Evolutionary conservation across 805 yeast species (phyloP).

Genomic region (Barnettozyma pratensis): DNA sequence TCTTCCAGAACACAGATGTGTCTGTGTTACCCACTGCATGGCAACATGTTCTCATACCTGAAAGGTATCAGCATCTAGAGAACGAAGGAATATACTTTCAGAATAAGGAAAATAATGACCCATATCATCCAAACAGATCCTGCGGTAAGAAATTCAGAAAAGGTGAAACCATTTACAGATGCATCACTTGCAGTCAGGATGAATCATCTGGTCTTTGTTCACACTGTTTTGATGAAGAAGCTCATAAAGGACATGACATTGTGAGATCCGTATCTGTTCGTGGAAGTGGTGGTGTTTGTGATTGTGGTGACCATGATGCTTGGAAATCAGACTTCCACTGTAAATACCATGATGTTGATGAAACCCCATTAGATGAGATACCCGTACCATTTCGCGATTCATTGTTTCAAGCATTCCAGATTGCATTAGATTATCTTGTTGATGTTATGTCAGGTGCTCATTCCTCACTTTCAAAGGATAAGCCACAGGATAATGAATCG

Average conservation of each 20-base stretch:
- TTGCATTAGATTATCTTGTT: slow-evolving; percentile 51
- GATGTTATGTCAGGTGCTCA: slow-evolving; percentile 49
- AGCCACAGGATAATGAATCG: slow-evolving; percentile 22
- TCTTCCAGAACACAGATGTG: slow-evolving; percentile 31
- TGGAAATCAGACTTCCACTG: slow-evolving; percentile 59
- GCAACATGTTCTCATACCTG: slow-evolving; percentile 20
- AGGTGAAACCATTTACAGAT: slow-evolving; percentile 80
- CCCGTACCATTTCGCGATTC: slow-evolving; percentile 40
- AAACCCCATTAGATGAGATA: slow-evolving; percentile 25
- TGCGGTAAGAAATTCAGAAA: slow-evolving; percentile 68
- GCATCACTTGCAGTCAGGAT: slow-evolving; percentile 71
- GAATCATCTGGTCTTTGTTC: slow-evolving; percentile 83
- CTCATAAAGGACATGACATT: slow-evolving; percentile 70
- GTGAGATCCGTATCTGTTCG: slow-evolving; percentile 58
- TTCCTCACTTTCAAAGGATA: slow-evolving; percentile 22
- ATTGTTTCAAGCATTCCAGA: slow-evolving; percentile 37
- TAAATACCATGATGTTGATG: slow-evolving; percentile 29
- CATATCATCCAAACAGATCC: slow-evolving; percentile 56
- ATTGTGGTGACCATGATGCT: slow-evolving; percentile 87
- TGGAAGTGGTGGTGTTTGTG: slow-evolving; percentile 56
- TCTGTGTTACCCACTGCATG: slow-evolving; percentile 18
- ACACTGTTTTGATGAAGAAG: slow-evolving; percentile 62
- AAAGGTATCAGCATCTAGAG: slow-evolving; percentile 21
- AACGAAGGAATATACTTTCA: slow-evolving; percentile 17
- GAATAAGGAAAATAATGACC: slow-evolving; percentile 18